A percentile compares a stretch with the other conserved stretches of the same genome.
Conservation (phyloP, 805 yeast genomes). For the Candida montana region DNA sequence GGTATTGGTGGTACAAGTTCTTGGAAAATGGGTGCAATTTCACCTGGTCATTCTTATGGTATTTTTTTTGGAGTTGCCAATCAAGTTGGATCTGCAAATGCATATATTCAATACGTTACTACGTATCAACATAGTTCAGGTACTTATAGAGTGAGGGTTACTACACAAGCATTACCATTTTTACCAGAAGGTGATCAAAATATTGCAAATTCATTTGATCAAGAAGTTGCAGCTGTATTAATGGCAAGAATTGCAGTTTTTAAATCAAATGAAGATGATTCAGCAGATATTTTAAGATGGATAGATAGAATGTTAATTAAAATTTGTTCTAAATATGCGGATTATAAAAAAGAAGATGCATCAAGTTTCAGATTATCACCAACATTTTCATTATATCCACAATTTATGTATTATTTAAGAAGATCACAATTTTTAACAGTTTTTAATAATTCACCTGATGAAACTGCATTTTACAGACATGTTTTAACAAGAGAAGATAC, state of each 20-base stretch:
- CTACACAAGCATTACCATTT: constrained; percentile 65
- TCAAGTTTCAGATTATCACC: constrained; percentile 77
- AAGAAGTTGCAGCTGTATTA: constrained; percentile 95
- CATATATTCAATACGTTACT: constrained; percentile 78
- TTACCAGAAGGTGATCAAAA: constrained; percentile 56
- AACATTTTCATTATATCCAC: constrained; percentile 86
- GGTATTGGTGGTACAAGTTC: constrained; percentile 91
- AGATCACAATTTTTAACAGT: constrained; percentile 94
- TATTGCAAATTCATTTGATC: constrained; percentile 75
- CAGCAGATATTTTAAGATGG: constrained; percentile 92
- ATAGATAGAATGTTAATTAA: constrained; percentile 87
- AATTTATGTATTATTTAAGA: constrained; percentile 91
- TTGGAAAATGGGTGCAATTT: constrained; percentile 78
- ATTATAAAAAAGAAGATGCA: constrained; percentile 82
- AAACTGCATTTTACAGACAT: constrained; percentile 95
- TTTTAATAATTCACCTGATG: constrained; percentile 98
- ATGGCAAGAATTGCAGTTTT: constrained; percentile 88
- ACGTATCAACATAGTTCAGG: constrained; percentile 96
- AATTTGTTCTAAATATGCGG: constrained; percentile 89
- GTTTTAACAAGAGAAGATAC: constrained; percentile 87
- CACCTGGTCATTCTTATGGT: constrained; percentile 87
- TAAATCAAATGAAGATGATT: constrained; percentile 78
- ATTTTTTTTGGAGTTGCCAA: constrained; percentile 77
- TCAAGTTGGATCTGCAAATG: constrained; percentile 32
- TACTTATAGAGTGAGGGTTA: constrained; percentile 79